Conservation (phyloP, 352 stramenopile species). For the Plasmopara halstedii region DNA sequence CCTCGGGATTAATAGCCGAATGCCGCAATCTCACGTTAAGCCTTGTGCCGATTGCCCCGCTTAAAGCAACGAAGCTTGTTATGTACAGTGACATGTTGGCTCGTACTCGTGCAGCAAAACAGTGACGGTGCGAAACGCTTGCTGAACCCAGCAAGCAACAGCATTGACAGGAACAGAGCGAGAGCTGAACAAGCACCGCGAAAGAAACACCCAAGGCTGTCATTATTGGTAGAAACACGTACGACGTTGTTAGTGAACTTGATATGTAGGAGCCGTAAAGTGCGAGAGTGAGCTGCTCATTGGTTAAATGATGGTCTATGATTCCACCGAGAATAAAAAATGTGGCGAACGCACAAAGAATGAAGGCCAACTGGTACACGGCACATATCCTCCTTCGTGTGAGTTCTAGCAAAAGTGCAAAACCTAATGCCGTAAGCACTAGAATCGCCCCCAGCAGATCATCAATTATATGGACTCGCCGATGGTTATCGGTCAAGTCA, state of each 20-base stretch:
- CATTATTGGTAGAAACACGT: conserved; percentile 52
- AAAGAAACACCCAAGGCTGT: conserved; percentile 30
- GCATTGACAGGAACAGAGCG: conserved; percentile 55
- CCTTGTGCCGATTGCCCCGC: conserved; percentile 47
- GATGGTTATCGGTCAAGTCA: conserved; percentile 16
- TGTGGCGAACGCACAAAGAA: conserved; percentile 32
- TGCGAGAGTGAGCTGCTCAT: conserved; percentile 63
- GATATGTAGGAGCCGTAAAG: conserved; percentile 56
- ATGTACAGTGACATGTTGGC: conserved; percentile 45
- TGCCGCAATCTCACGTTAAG: conserved; percentile 63
- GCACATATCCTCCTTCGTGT: conserved; percentile 58
- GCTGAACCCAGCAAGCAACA: conserved; percentile 44
- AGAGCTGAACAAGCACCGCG: conserved; percentile 36
- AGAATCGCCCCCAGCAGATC: conserved; percentile 62
- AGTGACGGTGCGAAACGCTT: conserved; percentile 33
- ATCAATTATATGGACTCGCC: conserved; percentile 65
- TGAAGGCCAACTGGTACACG: conserved; percentile 66
- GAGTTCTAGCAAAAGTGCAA: conserved; percentile 55
- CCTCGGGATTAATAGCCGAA: conserved; percentile 69
- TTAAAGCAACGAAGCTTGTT: conserved; percentile 37
- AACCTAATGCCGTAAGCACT: conserved; percentile 38
- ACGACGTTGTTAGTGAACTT: conserved; percentile 39
- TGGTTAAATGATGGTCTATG: conserved; percentile 60
- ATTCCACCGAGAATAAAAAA: conserved; percentile 67
- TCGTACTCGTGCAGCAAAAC: conserved; percentile 44